Percentiles rank a stretch among this genome's conserved stretches.
Conservation (phyloP, 345 rosid genomes). For the Physaria fendleri region DNA sequence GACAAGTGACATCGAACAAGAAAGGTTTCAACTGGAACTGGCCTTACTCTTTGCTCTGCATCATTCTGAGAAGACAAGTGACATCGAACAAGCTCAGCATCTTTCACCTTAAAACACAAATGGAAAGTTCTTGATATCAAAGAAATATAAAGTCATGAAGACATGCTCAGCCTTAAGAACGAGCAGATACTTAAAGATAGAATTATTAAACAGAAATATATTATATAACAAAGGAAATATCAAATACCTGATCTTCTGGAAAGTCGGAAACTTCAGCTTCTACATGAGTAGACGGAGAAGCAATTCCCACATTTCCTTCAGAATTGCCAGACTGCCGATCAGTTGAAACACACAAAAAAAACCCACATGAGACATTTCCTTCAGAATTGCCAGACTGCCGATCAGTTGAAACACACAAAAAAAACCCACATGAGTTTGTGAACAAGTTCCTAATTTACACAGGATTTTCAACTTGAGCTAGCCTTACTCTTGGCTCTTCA, state of each 20-base stretch:
- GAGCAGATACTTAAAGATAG: background rate
- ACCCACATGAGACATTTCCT: too few species aligned
- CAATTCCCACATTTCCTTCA: slow-evolving; percentile 7
- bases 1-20: background rate
- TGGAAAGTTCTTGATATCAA: background rate
- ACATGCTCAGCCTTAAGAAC: background rate
- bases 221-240: too few species aligned
- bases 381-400: too few species aligned
- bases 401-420: too few species aligned
- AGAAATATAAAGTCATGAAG: background rate
- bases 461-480: background rate
- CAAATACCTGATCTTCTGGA: slow-evolving; percentile 17
- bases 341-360: background rate
- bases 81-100: slow-evolving; percentile 2
- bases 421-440: background rate
- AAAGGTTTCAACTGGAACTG: background rate
- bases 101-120: slow-evolving; percentile 9
- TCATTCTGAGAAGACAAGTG: slow-evolving; percentile 10
- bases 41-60: slow-evolving; percentile 4
- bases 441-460: background rate
- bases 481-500: slow-evolving; percentile 4
- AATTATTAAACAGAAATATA: background rate
- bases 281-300: background rate
- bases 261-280: background rate
- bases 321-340: background rate